Percentiles rank a stretch among this genome's conserved stretches.
Evolutionary conservation across 345 rosid genomes (phyloP).

Genomic region (Erucastrum elatum): DNA sequence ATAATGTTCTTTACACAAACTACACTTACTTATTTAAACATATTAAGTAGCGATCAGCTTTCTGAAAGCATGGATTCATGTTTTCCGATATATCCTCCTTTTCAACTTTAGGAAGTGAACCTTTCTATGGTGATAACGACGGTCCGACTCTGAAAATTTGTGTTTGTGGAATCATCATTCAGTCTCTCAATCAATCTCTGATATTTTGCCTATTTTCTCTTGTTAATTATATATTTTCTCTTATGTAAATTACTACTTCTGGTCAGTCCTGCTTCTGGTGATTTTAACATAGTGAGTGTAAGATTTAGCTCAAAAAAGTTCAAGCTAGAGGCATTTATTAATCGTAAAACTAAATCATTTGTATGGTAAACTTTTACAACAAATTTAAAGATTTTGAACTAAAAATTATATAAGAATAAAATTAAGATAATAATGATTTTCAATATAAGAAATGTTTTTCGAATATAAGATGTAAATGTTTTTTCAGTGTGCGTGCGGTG

Average conservation of each 20-base stretch:
- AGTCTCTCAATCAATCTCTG: conserved; percentile 6
- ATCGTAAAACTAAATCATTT: neutral
- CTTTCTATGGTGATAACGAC: conserved; percentile 32
- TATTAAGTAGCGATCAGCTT: conserved; percentile 26
- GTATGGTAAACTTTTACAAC: neutral
- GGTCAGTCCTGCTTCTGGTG: neutral
- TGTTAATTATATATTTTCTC: neutral
- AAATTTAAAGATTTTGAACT: neutral
- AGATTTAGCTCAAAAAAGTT: neutral
- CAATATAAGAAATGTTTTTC: no score
- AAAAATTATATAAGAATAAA: neutral
- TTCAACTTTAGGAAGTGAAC: conserved; percentile 20
- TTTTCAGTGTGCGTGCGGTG: neutral
- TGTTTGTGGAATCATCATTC: conserved; percentile 26
- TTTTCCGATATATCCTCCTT: conserved; percentile 33
- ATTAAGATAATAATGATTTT: no score
- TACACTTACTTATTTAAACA: conserved; percentile 5
- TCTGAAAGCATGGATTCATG: conserved; percentile 44
- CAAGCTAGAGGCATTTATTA: neutral
- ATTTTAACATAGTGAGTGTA: neutral
- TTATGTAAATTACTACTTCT: neutral
- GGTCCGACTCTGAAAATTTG: conserved; percentile 29
- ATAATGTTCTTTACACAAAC: conserved; percentile 16
- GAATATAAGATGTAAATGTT: no score
- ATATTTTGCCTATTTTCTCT: neutral